A percentile compares a stretch with the other conserved stretches of the same genome.
Evolutionary conservation across 306 rosid genomes (phyloP).

Genomic region (Fragaria vesca): DNA sequence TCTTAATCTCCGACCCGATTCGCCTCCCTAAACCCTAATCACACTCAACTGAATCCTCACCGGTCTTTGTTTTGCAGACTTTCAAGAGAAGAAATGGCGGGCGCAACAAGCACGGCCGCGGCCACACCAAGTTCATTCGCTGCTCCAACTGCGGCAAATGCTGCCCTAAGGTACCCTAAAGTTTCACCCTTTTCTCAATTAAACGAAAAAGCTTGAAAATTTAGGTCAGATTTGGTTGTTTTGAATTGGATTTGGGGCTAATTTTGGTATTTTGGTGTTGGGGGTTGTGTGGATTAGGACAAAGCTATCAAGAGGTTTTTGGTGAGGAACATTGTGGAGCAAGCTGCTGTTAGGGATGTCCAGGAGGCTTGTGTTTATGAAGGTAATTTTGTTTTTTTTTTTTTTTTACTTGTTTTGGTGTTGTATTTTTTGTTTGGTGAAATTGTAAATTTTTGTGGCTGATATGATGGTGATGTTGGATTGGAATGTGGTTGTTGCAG

Average conservation of each 20-base stretch:
- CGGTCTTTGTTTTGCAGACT: slow-evolving; percentile 44
- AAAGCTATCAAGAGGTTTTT: slow-evolving; percentile 77
- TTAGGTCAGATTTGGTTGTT: background rate
- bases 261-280: background rate
- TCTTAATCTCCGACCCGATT: background rate
- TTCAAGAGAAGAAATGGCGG: slow-evolving; percentile 97
- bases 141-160: slow-evolving; percentile 98
- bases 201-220: background rate
- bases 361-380: slow-evolving; percentile 98
- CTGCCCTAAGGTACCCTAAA: slow-evolving; percentile 69
- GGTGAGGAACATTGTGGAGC: slow-evolving; percentile 98
- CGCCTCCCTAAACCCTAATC: background rate
- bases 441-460: background rate
- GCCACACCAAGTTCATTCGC: slow-evolving; percentile 84
- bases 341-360: slow-evolving; percentile 96
- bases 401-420: background rate
- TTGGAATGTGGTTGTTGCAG: slow-evolving; percentile 31
- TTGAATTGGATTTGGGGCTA: background rate
- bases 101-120: slow-evolving; percentile 94
- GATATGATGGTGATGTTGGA: background rate
- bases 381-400: slow-evolving; percentile 40
- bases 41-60: background rate
- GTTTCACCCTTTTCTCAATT: background rate
- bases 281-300: slow-evolving; percentile 46
- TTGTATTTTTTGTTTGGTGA: background rate